A percentile compares a stretch with the other conserved stretches of the same genome.
Conservation (phyloP, 192 early-diverging fungal genomes). For the Spizellomyces sp. region DNA sequence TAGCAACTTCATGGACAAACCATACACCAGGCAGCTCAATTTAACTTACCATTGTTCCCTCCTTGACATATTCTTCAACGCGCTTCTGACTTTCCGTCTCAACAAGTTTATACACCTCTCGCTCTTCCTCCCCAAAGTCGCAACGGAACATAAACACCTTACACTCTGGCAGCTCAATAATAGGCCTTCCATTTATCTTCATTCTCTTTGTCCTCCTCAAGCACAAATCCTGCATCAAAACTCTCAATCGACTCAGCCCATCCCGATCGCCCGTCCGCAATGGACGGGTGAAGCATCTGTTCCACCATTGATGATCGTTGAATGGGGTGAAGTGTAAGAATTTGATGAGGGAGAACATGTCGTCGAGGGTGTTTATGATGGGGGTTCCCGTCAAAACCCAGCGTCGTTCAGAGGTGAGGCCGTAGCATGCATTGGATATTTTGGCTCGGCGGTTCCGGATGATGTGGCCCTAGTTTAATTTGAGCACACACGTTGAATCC, state of each 20-base stretch:
- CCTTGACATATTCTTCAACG: not conserved
- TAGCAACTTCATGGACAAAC: no score
- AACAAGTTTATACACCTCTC: not conserved
- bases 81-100: not conserved
- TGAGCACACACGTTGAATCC: no score
- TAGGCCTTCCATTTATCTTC: conserved; percentile 2
- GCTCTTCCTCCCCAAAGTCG: not conserved
- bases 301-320: conserved; percentile 10
- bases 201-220: conserved; percentile 9
- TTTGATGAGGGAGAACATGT: no score
- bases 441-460: no score
- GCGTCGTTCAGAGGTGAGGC: no score
- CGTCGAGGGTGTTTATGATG: no score
- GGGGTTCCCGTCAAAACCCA: no score
- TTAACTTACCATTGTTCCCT: not conserved
- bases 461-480: no score
- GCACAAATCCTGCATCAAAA: conserved; percentile 2
- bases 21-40: no score
- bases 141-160: not conserved
- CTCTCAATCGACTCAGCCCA: not conserved
- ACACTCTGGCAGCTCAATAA: not conserved
- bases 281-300: not conserved
- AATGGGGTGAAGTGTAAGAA: no score
- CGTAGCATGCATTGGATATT: no score
- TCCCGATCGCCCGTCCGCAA: not conserved